Evolutionary conservation across 2,329 filamentous ascomycete genomes (phyloP).

Genomic region (Annulohypoxylon truncatum): DNA sequence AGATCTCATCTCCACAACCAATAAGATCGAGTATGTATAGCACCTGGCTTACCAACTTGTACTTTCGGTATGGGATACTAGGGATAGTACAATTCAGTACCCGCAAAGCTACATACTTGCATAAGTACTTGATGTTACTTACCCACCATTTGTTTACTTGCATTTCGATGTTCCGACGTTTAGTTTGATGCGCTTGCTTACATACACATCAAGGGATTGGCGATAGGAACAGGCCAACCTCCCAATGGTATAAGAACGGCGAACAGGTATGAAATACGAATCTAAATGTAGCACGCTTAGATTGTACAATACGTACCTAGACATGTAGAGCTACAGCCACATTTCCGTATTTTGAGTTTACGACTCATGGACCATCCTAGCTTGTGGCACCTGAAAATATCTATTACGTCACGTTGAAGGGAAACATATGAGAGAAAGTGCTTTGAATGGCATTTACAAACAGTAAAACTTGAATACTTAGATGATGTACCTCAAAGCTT

Average conservation of each 20-base stretch:
- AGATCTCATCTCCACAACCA: conserved; percentile 23
- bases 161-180: background rate
- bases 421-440: conserved; percentile 12
- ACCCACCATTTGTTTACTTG: background rate
- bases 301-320: background rate
- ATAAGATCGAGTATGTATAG: conserved; percentile 19
- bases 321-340: conserved; percentile 24
- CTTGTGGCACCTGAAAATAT: conserved; percentile 28
- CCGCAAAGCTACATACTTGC: conserved; percentile 5
- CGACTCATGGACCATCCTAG: conserved; percentile 27
- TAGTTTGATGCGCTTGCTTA: background rate
- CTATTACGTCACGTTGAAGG: conserved; percentile 39
- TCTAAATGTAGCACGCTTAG: too few species aligned
- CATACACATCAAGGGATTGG: background rate
- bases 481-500: conserved; percentile 14
- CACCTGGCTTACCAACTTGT: conserved; percentile 15
- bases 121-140: background rate
- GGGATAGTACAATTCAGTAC: background rate
- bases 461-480: conserved; percentile 22
- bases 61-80: background rate
- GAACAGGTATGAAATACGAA: background rate
- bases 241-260: background rate
- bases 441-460: conserved; percentile 11
- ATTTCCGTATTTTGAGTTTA: conserved; percentile 7
- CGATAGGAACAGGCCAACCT: background rate